Evolutionary conservation across 345 rosid genomes (phyloP).

Genomic region (Odontarrhena argentea): DNA sequence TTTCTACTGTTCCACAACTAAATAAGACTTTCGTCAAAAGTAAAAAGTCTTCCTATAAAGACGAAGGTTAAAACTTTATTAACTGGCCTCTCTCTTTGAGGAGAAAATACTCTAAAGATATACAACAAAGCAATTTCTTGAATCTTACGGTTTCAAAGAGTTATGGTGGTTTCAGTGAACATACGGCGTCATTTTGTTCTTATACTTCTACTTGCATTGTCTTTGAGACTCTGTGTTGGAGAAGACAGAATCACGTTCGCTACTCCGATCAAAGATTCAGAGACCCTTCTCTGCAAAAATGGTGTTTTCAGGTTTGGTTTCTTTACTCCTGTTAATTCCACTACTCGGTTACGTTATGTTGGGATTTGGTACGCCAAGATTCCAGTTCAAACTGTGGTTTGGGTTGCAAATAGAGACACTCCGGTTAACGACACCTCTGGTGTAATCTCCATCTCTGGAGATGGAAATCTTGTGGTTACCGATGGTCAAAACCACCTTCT

Average conservation of each 20-base stretch:
- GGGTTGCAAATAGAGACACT: slow-evolving; percentile 60
- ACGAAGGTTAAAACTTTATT: slow-evolving; percentile 12
- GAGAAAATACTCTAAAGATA: no score
- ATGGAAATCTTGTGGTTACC: slow-evolving; percentile 56
- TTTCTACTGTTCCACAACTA: neutral
- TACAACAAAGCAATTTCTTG: no score
- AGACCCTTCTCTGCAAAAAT: slow-evolving; percentile 40
- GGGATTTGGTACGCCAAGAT: slow-evolving; percentile 56
- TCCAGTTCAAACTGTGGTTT: slow-evolving; percentile 41
- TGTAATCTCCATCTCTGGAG: slow-evolving; percentile 40
- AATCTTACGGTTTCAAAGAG: no score
- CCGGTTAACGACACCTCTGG: slow-evolving; percentile 55
- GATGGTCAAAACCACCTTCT: slow-evolving; percentile 42
- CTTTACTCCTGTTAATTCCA: slow-evolving; percentile 54
- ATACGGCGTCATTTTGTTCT: neutral
- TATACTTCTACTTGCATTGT: slow-evolving; percentile 25
- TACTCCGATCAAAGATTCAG: slow-evolving; percentile 45
- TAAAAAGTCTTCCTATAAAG: slow-evolving; percentile 7
- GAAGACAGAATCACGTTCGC: slow-evolving; percentile 42
- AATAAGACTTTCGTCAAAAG: no score
- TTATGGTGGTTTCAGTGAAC: neutral
- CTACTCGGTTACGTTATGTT: slow-evolving; percentile 43
- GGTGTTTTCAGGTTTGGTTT: slow-evolving; percentile 54
- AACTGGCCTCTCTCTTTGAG: neutral
- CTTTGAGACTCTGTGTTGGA: slow-evolving; percentile 25